Base-by-base conservation (phyloP, 805 yeast genomes). In the Wickerhamomyces bovis region DNA sequence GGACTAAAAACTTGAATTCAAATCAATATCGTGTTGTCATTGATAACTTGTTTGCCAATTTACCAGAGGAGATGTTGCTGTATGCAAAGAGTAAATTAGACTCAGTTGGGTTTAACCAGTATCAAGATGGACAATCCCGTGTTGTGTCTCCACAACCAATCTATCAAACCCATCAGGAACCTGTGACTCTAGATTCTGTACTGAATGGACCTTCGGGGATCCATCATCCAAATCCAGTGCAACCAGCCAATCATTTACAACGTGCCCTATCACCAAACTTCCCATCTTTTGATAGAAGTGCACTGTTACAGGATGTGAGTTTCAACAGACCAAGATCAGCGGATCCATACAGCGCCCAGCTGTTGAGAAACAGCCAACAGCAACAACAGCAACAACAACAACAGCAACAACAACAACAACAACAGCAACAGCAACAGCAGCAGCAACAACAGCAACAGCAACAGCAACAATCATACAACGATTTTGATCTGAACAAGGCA, bases 11-110 rank as follows among this genome's bases (percentile, higher is more conserved):
- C 52, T 67, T 80, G 60, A 69, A 66, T 42, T 70, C 76, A n/a
- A 71, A 70, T 41, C 83, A 80, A 51, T 77, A 70, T 53, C 66
- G 75, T 46, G 66, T 75, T 43, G 74, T 78, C 62, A 69, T 78
- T 49, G 84, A 79, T 54, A 74, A 77, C 57, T 63, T 80, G 60
- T 66, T 81, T 48, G 65, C 72, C 41, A 67, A 68, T 48, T 62
- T 80, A 53, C 74, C 78, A 9, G 72, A 75, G 46, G 83, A 80
- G 52, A 72, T 75, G 15, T 61, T 78, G 50, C 65, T 71, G 31
- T 69, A 77, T 43, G 74, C 80, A 46, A 75, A 71, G 57, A 57
- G 72, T 26, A 74, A 72, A 52, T 53, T 79, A 46, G 81, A 76
- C 48, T 19, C 39, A 19, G 20, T 13, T 13, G 39, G 39, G 16